phyloP scores from a whole-genome alignment of 179 eudicot genomes.

The Monotropa hypopitys region DNA sequence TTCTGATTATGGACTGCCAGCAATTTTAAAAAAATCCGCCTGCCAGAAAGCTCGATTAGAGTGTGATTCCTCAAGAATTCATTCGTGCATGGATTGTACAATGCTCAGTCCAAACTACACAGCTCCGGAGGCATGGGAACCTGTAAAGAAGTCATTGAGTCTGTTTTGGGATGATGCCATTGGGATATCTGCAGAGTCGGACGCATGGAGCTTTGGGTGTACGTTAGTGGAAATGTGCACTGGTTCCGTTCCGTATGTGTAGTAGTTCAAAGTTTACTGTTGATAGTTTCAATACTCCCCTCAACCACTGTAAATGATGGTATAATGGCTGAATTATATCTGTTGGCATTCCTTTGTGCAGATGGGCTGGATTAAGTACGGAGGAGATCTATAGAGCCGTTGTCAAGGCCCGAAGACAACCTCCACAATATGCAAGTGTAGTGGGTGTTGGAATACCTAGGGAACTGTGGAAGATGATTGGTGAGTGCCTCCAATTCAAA shows the following conservation, averaged over 20 bases:
- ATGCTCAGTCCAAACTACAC: slow-evolving; percentile 94
- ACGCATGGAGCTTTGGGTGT: slow-evolving; percentile 99
- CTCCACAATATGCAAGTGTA: slow-evolving; percentile 96
- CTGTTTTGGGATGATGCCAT: slow-evolving; percentile 88
- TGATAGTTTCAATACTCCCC: background rate
- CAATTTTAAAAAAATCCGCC: slow-evolving; percentile 70
- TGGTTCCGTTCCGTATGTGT: slow-evolving; percentile 84
- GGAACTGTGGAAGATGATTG: slow-evolving; percentile 97
- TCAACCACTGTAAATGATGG: background rate
- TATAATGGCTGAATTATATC: background rate
- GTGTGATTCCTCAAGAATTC: slow-evolving; percentile 65
- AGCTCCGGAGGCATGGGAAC: slow-evolving; percentile 99
- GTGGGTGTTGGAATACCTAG: slow-evolving; percentile 98
- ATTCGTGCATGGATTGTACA: slow-evolving; percentile 98
- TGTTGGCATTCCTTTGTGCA: slow-evolving; percentile 22
- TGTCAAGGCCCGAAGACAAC: slow-evolving; percentile 69
- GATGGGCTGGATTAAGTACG: slow-evolving; percentile 88
- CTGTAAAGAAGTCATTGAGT: slow-evolving; percentile 72
- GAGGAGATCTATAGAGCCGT: slow-evolving; percentile 89
- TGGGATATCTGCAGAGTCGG: slow-evolving; percentile 89
- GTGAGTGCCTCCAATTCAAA: slow-evolving; percentile 87
- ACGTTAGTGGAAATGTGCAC: slow-evolving; percentile 99
- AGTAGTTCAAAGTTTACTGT: slow-evolving; percentile 1
- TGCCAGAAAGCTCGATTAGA: slow-evolving; percentile 78
- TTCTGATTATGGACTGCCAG: slow-evolving; percentile 94